Evolutionary conservation across 176 grass and related monocot species (phyloP).

Genomic region (Dendrocalamus sinicus): DNA sequence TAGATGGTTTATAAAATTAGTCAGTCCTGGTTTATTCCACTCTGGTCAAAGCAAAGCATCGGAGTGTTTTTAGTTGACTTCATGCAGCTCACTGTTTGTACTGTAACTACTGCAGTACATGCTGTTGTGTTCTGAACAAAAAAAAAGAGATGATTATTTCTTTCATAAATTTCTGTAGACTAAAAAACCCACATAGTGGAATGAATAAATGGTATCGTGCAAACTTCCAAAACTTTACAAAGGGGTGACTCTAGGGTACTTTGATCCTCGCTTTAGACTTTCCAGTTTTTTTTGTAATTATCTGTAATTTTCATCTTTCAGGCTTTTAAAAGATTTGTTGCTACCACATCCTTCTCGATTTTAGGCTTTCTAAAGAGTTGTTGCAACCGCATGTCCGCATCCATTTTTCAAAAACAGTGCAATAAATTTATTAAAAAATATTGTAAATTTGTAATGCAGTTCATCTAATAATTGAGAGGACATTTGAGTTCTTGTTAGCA

Average conservation of each 20-base stretch:
- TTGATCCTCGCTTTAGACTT: slow-evolving; percentile 2
- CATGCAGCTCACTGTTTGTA: neutral
- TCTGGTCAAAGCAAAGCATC: neutral
- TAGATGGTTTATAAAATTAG: slow-evolving; percentile 34
- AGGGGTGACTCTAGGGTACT: neutral
- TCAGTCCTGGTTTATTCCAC: slow-evolving; percentile 13
- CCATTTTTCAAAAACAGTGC: neutral
- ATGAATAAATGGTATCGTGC: neutral
- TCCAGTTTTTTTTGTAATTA: neutral
- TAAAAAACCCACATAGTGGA: neutral
- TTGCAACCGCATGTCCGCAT: neutral
- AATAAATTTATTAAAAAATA: neutral
- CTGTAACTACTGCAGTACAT: neutral
- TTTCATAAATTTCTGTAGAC: neutral
- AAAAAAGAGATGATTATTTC: neutral
- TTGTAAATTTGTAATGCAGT: neutral
- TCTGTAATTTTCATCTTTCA: neutral
- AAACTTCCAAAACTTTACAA: slow-evolving; percentile 4
- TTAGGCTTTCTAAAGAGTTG: neutral
- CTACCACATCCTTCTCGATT: neutral
- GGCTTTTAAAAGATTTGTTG: slow-evolving; percentile 11
- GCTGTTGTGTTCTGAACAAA: neutral
- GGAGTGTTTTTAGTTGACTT: neutral
- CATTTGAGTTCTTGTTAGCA: neutral
- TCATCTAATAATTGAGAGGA: neutral